Evolutionary conservation across 768 basidiomycete genomes (phyloP).

Genomic region (Dioszegia hungarica): DNA sequence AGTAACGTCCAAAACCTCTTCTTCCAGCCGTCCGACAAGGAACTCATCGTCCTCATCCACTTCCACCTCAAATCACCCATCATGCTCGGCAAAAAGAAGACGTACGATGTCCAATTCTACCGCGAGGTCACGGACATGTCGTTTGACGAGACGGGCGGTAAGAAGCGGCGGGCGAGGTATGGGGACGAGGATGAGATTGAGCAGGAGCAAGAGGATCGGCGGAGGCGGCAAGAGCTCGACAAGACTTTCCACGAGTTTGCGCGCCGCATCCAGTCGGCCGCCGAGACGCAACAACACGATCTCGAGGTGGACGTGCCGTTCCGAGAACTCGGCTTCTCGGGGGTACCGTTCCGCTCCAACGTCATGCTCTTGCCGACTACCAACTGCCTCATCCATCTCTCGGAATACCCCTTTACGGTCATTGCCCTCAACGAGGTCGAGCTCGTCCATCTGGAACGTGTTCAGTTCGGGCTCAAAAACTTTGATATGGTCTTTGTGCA

Average conservation of each 20-base stretch:
- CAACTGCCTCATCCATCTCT: constrained; percentile 90
- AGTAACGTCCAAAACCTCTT: constrained; percentile 91
- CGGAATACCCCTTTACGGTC: constrained; percentile 92
- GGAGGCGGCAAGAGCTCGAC: constrained; percentile 80
- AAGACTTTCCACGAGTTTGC: constrained; percentile 91
- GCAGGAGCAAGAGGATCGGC: constrained; percentile 94
- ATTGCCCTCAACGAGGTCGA: constrained; percentile 92
- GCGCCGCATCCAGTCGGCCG: constrained; percentile 85
- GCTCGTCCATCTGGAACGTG: constrained; percentile 92
- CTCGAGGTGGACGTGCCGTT: constrained; percentile 95
- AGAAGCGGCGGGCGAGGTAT: constrained; percentile 92
- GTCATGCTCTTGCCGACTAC: constrained; percentile 93
- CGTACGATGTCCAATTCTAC: constrained; percentile 96
- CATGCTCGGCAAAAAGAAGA: constrained; percentile 98
- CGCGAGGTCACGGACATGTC: constrained; percentile 95
- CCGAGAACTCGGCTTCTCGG: constrained; percentile 92
- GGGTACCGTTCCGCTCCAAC: constrained; percentile 92
- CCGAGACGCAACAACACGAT: constrained; percentile 68
- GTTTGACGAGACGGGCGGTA: constrained; percentile 98
- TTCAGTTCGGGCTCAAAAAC: constrained; percentile 91
- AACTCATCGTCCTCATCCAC: constrained; percentile 89
- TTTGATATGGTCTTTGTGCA: constrained; percentile 97
- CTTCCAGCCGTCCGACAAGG: constrained; percentile 97
- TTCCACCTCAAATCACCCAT: constrained; percentile 90
- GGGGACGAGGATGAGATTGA: constrained; percentile 99